These are phyloP conservation scores for Suillus discolor DNA, from an alignment of 768 basidiomycete species.

Conservation along the genomic window DNA sequence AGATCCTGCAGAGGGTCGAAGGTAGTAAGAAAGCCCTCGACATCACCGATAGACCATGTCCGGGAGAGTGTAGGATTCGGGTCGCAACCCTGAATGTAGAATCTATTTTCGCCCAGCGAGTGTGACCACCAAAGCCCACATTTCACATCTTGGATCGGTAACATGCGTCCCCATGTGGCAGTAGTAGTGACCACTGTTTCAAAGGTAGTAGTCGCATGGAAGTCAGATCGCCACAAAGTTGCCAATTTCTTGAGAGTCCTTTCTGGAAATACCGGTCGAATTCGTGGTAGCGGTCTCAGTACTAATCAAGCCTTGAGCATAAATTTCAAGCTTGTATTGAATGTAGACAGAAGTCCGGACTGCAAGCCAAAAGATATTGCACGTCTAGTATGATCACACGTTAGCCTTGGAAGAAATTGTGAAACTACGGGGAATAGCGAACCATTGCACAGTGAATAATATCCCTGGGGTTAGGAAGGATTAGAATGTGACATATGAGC, in stretches of 20 bases:
- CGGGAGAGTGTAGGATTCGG: too few relatives aligned
- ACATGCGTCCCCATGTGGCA: too few relatives aligned
- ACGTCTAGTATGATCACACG: not conserved
- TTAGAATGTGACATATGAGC: too few relatives aligned
- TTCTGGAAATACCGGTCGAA: not conserved
- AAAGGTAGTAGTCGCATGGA: not conserved
- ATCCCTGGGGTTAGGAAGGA: too few relatives aligned
- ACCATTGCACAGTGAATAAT: not conserved
- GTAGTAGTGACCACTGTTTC: not conserved
- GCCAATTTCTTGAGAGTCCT: not conserved
- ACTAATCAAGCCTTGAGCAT: not conserved
- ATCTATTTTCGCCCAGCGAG: too few relatives aligned
- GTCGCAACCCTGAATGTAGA: too few relatives aligned
- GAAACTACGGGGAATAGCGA: not conserved
- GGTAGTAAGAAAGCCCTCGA: too few relatives aligned
- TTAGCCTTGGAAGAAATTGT: not conserved
- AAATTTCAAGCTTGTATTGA: not conserved
- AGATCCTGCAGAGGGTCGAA: too few relatives aligned
- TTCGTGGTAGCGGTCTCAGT: not conserved
- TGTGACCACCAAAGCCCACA: not conserved
- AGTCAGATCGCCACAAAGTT: not conserved
- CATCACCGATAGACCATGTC: too few relatives aligned
- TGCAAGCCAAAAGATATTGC: not conserved
- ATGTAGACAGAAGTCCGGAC: not conserved
- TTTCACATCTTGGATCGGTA: not conserved